Base-by-base conservation (phyloP, 352 stramenopile genomes). In the Globisporangium ultimum region DNA sequence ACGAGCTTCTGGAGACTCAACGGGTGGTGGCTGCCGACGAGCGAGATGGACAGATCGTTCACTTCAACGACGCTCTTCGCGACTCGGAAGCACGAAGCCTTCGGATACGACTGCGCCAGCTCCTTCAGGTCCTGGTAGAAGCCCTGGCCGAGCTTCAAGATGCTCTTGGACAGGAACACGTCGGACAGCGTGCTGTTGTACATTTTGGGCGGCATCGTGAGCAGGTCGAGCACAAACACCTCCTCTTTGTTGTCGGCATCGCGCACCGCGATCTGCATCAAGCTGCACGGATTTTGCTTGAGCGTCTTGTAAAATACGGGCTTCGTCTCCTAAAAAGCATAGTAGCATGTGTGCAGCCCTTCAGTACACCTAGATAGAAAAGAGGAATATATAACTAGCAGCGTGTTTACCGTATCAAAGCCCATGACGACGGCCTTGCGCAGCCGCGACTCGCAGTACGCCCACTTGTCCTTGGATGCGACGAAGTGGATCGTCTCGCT, bases 1-100 rank as follows among this genome's bases (percentile, higher is more conserved):
- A 87, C 80, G 6, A 91, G 68, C 52, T 93, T 93, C 63, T 93
- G 80, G 15, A 93, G 64, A 65, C 83, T 91, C 3, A 93, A 64
- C 22, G 68, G 70, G 40, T 80, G 69, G 61, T 88, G 78, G 0
- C 62, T 59, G 4, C 78, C 80, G 1, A 57, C 58, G 0, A 88
- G 57, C 7, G 60, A 70, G 32, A 88, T 80, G 10, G 82, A 91
- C 45, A 93, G 41, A 53, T 87, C 80, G 63, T 93, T 93, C 42
- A 88, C 77, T 55, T 93, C 83, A 14, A 93, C 72, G 41, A 88
- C 81, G 15, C 59, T 53, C 57, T 89, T 87, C 28, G 74, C 77
- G 4, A 89, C 73, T 2, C 48, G 74, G 53, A 93, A 93, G 65
- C 83, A 93, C 15, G 80, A 78, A 2, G 80, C 80, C 9, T 71